Evolutionary conservation across 495 filamentous ascomycete species (phyloP).

Genomic region (Penicillium paxilli): DNA sequence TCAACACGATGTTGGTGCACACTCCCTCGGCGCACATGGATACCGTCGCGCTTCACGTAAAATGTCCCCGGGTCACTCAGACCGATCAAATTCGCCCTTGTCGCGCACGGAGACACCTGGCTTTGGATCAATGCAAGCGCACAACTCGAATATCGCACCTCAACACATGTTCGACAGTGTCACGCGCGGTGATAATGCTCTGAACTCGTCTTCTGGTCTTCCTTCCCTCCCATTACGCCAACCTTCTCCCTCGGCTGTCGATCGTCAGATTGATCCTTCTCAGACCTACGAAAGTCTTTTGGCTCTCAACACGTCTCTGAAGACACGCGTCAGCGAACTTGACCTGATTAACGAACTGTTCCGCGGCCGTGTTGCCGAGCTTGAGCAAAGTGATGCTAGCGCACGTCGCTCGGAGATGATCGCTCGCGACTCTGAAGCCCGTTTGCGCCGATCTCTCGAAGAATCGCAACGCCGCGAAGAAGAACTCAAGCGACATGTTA

Average conservation of each 20-base stretch:
- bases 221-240: conserved; percentile 55
- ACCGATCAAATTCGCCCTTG: conserved; percentile 81
- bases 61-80: conserved; percentile 68
- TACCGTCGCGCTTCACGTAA: conserved; percentile 72
- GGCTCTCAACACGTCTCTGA: conserved; percentile 74
- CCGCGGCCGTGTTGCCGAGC: conserved; percentile 79
- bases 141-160: conserved; percentile 71
- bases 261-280: conserved; percentile 71
- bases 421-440: conserved; percentile 56
- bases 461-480: conserved; percentile 76
- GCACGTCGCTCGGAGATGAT: conserved; percentile 61
- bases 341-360: conserved; percentile 96
- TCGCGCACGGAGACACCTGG: conserved; percentile 84
- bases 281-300: conserved; percentile 79
- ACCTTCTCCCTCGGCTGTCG: conserved; percentile 73
- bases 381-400: conserved; percentile 75
- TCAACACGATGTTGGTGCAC: conserved; percentile 57
- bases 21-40: conserved; percentile 48
- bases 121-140: conserved; percentile 59
- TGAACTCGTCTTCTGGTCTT: conserved; percentile 59
- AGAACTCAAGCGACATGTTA: conserved; percentile 76
- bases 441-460: conserved; percentile 68
- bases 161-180: conserved; percentile 78
- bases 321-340: conserved; percentile 88
- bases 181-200: conserved; percentile 61